A percentile compares a stretch with the other conserved stretches of the same genome.
Evolutionary conservation across 805 yeast species (phyloP).

Genomic region (Myxozyma geophila): DNA sequence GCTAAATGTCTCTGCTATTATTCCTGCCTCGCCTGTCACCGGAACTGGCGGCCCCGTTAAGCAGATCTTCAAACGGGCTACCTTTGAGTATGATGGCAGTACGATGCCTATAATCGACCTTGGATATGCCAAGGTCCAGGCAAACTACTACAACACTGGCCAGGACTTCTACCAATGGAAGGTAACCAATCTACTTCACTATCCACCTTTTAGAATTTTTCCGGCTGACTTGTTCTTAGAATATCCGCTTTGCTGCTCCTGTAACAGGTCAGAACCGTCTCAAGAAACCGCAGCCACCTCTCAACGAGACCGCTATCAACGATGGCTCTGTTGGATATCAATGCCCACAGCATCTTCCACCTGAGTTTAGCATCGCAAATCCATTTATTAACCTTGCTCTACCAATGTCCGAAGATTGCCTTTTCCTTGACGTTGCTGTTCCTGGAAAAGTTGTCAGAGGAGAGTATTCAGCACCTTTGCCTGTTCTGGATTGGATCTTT

Average conservation of each 20-base stretch:
- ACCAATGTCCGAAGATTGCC: conserved; percentile 30
- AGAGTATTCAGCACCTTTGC: neutral
- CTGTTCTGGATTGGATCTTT: conserved; percentile 9
- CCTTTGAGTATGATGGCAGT: neutral
- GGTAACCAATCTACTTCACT: neutral
- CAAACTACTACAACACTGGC: conserved; percentile 12
- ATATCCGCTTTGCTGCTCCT: conserved; percentile 36
- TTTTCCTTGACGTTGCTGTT: conserved; percentile 32
- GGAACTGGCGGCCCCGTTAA: neutral
- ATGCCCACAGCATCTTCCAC: conserved; percentile 27
- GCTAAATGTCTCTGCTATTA: neutral
- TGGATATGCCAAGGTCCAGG: conserved; percentile 28
- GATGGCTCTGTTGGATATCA: conserved; percentile 25
- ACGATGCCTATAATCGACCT: conserved; percentile 15
- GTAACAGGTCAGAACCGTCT: conserved; percentile 29
- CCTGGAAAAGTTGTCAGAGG: conserved; percentile 24
- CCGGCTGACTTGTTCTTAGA: neutral
- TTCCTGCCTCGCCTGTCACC: neutral
- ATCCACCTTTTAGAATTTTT: neutral
- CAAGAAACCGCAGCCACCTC: conserved; percentile 24
- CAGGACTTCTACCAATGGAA: conserved; percentile 17
- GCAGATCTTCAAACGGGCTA: neutral
- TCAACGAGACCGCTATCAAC: conserved; percentile 18
- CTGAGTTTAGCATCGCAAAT: conserved; percentile 13
- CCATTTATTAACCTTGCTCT: neutral